Conservation (phyloP, 2,329 filamentous ascomycete species). For the Penicillium hordei region DNA sequence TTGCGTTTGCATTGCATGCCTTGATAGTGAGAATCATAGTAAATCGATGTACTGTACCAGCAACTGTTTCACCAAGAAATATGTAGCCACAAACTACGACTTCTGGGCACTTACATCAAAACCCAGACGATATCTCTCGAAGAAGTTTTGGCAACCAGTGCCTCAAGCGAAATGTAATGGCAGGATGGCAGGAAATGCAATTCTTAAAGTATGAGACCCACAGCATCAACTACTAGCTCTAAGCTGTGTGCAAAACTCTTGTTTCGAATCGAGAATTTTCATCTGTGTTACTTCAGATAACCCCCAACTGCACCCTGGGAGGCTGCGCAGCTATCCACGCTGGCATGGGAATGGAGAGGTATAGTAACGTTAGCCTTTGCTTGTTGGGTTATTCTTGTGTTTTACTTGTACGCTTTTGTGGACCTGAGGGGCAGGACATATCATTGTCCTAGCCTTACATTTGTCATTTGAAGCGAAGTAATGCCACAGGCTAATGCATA, state of each 20-base stretch:
- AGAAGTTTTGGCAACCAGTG: not conserved
- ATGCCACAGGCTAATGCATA: not conserved
- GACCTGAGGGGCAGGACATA: not conserved
- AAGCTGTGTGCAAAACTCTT: too few species aligned
- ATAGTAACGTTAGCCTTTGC: not conserved
- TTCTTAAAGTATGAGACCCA: not conserved
- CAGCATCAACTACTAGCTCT: too few species aligned
- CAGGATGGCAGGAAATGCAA: not conserved
- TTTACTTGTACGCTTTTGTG: not conserved
- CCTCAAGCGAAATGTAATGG: not conserved
- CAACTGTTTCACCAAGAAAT: not conserved
- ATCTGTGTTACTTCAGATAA: too few species aligned
- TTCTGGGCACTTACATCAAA: not conserved
- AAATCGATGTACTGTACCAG: not conserved
- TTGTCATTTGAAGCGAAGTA: not conserved
- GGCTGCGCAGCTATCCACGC: not conserved
- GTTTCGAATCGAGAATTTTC: too few species aligned
- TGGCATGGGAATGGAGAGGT: not conserved
- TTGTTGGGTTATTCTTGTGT: not conserved
- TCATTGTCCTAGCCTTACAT: not conserved
- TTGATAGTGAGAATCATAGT: too few species aligned
- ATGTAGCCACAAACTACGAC: too few species aligned
- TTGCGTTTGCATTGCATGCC: too few species aligned
- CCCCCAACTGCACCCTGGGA: not conserved
- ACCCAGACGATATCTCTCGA: not conserved